Base-by-base conservation (phyloP, 768 basidiomycete genomes). In the Kwoniella newhampshirensis region DNA sequence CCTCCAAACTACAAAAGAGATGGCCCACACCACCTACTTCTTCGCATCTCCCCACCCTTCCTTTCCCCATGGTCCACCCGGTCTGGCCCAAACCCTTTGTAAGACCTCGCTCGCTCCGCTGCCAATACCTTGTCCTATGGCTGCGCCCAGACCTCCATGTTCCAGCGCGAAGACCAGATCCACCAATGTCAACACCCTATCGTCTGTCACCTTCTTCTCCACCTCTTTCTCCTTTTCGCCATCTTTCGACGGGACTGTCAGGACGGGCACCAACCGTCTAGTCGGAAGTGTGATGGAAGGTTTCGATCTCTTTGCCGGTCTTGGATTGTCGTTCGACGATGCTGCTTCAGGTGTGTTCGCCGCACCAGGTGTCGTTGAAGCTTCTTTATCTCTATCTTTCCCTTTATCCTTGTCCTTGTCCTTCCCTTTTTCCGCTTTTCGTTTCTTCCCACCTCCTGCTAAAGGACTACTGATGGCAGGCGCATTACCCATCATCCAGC, bases 161-260 rank as follows among this genome's bases (percentile, higher is more conserved):
- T 72, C 68, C 54, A 72, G 21, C 2, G 66, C 70, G 57, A 68
- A 72, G n/a, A 67, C 36, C 42, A 72, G 28, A 56, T 72, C 70
- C 8, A 62, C 63, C 41, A 69, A n/a, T 7, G 70, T 72, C 12
- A 72, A 23, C 5, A 61, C 67, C 28, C 54, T 60, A 49, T 72
- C 70, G 54, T 72, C 70, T 21, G 52, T 39, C 1, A 72, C 64
- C 39, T 45, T 55, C 45, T 43, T 65, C 26, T 71, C 68, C 52
- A 15, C 28, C 35, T 43, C 35, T 30, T 39, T 42, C n/a, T 51
- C 23, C 39, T 27, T 20, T 21, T 51, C 17, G 2, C 27, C 36
- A 18, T 40, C 39, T 30, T 44, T 28, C 49, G 32, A 6, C 32
- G 32, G 32, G 6, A 4, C 23, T 21, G 27, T 44, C 4, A 37